Evolutionary conservation across 2,329 filamentous ascomycete species (phyloP).

Genomic region (Botrytis squamosa): DNA sequence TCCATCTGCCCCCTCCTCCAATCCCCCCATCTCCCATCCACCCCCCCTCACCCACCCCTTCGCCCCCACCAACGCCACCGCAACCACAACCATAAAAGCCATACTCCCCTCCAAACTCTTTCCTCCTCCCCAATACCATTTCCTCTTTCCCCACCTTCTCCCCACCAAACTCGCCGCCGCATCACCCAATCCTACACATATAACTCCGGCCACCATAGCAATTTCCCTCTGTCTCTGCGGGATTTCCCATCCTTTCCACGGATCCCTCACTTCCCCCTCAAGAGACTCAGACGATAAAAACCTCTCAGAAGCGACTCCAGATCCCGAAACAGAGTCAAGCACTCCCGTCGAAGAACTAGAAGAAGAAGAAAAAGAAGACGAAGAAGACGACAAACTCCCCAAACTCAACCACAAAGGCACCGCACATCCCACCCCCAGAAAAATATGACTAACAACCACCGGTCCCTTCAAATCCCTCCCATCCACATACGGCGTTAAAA

Average conservation of each 20-base stretch:
- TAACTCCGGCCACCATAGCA: conserved; percentile 86
- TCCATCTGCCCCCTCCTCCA: conserved; percentile 45
- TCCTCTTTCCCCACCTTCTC: conserved; percentile 77
- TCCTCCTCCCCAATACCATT: conserved; percentile 96
- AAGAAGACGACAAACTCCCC: conserved; percentile 59
- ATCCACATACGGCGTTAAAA: conserved; percentile 91
- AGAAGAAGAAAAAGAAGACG: background rate
- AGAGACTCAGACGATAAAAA: background rate
- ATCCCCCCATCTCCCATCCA: conserved; percentile 69
- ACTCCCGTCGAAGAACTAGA: background rate
- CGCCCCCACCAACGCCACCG: conserved; percentile 66
- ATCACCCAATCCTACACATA: conserved; percentile 94
- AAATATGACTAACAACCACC: conserved; percentile 94
- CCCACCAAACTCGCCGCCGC: conserved; percentile 90
- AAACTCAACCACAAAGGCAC: conserved; percentile 91
- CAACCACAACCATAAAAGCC: conserved; percentile 81
- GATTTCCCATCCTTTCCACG: conserved; percentile 73
- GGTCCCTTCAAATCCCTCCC: conserved; percentile 89
- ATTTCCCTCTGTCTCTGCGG: conserved; percentile 67
- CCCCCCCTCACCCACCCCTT: conserved; percentile 75
- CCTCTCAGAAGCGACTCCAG: background rate
- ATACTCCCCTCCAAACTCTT: conserved; percentile 88
- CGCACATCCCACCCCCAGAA: conserved; percentile 89
- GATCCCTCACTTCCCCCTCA: conserved; percentile 44
- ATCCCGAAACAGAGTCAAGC: conserved; percentile 38